Evolutionary conservation across 2,329 filamentous ascomycete species (phyloP).

Genomic region (Podosphaera fusca): DNA sequence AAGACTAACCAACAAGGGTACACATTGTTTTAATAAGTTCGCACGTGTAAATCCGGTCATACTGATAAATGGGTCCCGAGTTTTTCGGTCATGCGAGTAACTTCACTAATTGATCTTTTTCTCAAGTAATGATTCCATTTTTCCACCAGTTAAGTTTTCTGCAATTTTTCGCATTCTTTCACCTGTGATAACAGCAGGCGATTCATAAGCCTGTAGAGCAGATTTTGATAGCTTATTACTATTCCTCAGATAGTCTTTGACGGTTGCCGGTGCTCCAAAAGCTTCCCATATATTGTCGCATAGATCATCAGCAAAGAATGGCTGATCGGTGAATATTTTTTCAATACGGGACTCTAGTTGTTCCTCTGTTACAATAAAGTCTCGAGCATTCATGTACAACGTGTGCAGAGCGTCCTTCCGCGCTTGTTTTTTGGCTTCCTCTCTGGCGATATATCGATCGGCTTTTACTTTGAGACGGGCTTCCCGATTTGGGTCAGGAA

Average conservation of each 20-base stretch:
- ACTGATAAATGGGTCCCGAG: too few relatives aligned
- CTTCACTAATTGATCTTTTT: too few relatives aligned
- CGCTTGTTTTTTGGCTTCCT: slow-evolving; percentile 29
- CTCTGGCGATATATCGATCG: slow-evolving; percentile 20
- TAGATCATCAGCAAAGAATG: slow-evolving; percentile 2
- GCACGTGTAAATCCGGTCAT: too few relatives aligned
- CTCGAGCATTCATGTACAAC: slow-evolving; percentile 69
- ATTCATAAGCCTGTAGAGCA: slow-evolving; percentile 15
- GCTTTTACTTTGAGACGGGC: slow-evolving; percentile 25
- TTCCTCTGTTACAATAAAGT: slow-evolving; percentile 65
- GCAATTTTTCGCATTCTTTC: slow-evolving; percentile 39
- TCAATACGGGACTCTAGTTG: slow-evolving; percentile 57
- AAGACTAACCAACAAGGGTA: too few relatives aligned
- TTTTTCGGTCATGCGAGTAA: too few relatives aligned
- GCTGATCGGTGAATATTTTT: slow-evolving; percentile 40
- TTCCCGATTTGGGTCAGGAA: slow-evolving; percentile 40
- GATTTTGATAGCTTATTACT: slow-evolving; percentile 15
- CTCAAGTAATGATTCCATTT: slow-evolving; percentile 19
- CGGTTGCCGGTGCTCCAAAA: slow-evolving; percentile 19
- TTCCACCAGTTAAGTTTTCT: slow-evolving; percentile 44
- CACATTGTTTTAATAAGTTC: too few relatives aligned
- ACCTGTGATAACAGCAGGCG: slow-evolving; percentile 21
- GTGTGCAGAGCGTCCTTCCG: slow-evolving; percentile 55
- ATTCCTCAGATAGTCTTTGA: slow-evolving; percentile 23
- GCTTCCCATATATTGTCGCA: slow-evolving; percentile 15